Evolutionary conservation across 2,329 filamentous ascomycete genomes (phyloP), one percentile per base, ranked within the genome.

Genomic region (Sporothrix humicola): DNA sequence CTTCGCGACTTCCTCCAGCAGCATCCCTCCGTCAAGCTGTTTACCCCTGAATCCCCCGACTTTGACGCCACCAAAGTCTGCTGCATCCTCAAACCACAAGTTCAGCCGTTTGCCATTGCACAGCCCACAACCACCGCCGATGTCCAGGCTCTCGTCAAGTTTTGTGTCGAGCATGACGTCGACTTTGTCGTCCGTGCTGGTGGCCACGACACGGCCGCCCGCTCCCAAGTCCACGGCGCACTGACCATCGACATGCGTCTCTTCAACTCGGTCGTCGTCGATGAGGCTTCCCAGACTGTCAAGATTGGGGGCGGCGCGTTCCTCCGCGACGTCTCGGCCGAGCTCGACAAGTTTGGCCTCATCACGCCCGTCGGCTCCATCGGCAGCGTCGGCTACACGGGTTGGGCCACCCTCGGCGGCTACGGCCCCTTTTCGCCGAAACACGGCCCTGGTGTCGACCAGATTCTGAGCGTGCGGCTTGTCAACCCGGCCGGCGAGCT

Each of bases 321-420:
- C 3, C 48, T n/a, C 48, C 48, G 48, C 13, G 26, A 69, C 26
- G 65, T 69, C 13, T 52, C 65, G 26, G n/a, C 2, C 3, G 65
- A 68, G 10, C 73, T 79, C 13, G 76, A 70, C 2, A 56, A 66
- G 10, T 52, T 74, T 31, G 68, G 73, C 12, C 72, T 79, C 1
- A 68, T 72, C 26, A 76, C 77, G 23, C 75, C 78, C 4, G 59
- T 72, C 15, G 58, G 74, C 26, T 46, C 54, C 5, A 52, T 74
- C 2, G 46, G 13, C 15, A 69, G 46, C 46, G 79, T 83, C 2
- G 82, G 81, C 8, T 82, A 79, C 54, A 77, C 79, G 1, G 80
- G 81, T 1, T 83, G 82, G 82, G 79, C 80, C 9, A 79, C 77
- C 9, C 77, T 78, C 9, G 82, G 81, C 5, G 81, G 82, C 1